Base-by-base conservation (phyloP, 108 stramenopile genomes). In the Chaetoceros muelleri region DNA sequence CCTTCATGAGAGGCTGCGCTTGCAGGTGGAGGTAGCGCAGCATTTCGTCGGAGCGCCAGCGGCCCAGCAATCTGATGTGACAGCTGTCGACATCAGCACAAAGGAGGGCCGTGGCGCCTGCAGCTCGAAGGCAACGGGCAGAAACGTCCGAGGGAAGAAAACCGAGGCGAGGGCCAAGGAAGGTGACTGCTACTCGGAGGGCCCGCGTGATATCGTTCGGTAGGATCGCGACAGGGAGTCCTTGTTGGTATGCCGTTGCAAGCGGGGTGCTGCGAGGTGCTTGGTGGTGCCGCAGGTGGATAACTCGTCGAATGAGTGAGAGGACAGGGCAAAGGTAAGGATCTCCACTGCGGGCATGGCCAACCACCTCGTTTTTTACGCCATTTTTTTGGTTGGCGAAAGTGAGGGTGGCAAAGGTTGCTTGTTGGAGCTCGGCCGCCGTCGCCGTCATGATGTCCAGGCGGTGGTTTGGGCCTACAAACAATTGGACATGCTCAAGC, bases 361-460 rank as follows among this genome's bases (percentile, higher is more conserved):
- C 20, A 25, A 74, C 58, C 28, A 67, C 65, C 58, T 74, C 57
- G 24, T 53, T 46, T 2, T 25, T 26, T 2, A 67, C 29, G 20
- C 72, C 63, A 57, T 69, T 55, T 24, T 65, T 70, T 26, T 70
- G 69, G 8, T 19, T 55, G 24, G 53, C 23, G 56, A 63, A 63
- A 5, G 55, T 57, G 0, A 57, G 30, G 17, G 62, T 46, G 31
- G 55, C 54, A 18, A 24, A 16, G 0, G 55, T 44, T 20, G 62
- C 62, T n/a, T 13, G 20, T 44, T 19, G 26, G 47, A 64, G 55
- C 0, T 69, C 57, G 22, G 29, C 55, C 0, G 40, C 30, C 3
- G 61, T 0, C 21, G 34, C 52, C 1, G 40, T 29, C 34, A 46
- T 3, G n/a, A 40, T 24, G 52, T 34, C n/a, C 7, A 66, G 23